Evolutionary conservation across 345 rosid species (phyloP), one percentile per base, ranked within the genome.

Genomic region (Brassica rapa): DNA sequence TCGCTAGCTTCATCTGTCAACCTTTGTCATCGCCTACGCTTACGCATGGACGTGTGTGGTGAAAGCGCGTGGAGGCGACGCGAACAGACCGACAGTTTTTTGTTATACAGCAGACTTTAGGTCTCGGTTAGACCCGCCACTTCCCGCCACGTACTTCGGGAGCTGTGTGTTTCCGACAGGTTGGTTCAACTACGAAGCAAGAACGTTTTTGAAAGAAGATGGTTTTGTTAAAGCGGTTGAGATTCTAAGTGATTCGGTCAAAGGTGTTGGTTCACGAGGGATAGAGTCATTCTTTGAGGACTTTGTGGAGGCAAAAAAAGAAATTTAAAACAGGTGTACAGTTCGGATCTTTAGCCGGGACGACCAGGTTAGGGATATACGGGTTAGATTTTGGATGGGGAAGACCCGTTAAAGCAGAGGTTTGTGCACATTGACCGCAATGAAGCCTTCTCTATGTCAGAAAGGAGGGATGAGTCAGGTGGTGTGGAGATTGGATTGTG

Each of bases 371-470:
- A 5, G 65, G 72, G 14, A 21, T 80, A 5, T 76, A 81, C 73
- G 77, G 39, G 62, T 1, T 61, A 53, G 82, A 79, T 79, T 79
- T 72, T 37, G 82, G 78, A 37, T 79, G 82, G 83, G 79, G 83
- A 8, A 75, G 6, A 24, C 77, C 83, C 41, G 43, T 62, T 68
- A 30, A 49, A 59, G 33, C 8, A 8, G 80, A 70, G 33, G 6
- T 71, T 14, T 19, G 6, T 46, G 3, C 60, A 68, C 9, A 71
- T 70, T 14, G 37, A n/a, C 63, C 68, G 43, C 3, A 56, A 23
- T n/a, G 0, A 59, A 19, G 1, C 41, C 16, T 46, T 85, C 16
- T 84, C 78, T 4, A 46, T 82, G 82, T 70, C 66, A 8, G 80
- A 73, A 65, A 65, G 66, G 57, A 70, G 56, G 62, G 66, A 81